These are phyloP conservation scores for Xanthoconium purpureum DNA, from an alignment of 768 basidiomycete species.

Conservation along the genomic window DNA sequence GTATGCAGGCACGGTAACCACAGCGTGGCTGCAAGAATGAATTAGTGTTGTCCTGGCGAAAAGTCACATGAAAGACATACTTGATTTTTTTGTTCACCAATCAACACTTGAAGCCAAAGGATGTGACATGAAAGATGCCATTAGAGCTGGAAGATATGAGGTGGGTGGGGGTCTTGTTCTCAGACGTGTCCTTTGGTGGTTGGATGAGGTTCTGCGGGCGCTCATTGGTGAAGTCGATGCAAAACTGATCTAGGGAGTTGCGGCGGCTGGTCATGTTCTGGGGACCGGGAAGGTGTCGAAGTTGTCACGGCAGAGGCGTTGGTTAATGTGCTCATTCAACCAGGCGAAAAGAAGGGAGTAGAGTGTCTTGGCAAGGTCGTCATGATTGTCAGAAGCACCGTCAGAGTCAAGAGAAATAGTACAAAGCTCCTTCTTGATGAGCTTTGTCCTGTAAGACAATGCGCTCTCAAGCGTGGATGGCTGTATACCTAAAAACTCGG, in stretches of 20 bases:
- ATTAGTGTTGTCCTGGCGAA: too few relatives aligned
- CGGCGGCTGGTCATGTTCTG: constrained; percentile 85
- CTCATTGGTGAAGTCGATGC: constrained; percentile 95
- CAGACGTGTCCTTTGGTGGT: too few relatives aligned
- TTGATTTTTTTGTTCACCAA: too few relatives aligned
- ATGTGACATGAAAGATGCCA: too few relatives aligned
- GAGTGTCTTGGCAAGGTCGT: constrained; percentile 66
- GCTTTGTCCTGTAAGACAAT: constrained; percentile 86
- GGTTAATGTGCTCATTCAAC: constrained; percentile 95
- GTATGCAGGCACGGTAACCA: too few relatives aligned
- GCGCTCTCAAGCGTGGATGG: constrained; percentile 69
- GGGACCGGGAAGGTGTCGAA: constrained; percentile 86
- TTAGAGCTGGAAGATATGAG: too few relatives aligned
- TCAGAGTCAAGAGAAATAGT: constrained; percentile 95
- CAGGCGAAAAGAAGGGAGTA: constrained; percentile 75
- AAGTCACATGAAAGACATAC: too few relatives aligned
- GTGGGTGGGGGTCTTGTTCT: too few relatives aligned
- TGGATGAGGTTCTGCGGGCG: constrained; percentile 82
- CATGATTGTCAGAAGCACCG: constrained; percentile 87
- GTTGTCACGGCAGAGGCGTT: constrained; percentile 90
- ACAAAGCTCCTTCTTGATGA: constrained; percentile 95
- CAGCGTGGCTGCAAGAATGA: too few relatives aligned
- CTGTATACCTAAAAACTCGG: constrained; percentile 88
- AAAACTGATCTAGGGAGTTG: constrained; percentile 36
- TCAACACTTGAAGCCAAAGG: too few relatives aligned